Conservation (phyloP, 1,139 yeast species). For the Blastobotrys persicus region DNA sequence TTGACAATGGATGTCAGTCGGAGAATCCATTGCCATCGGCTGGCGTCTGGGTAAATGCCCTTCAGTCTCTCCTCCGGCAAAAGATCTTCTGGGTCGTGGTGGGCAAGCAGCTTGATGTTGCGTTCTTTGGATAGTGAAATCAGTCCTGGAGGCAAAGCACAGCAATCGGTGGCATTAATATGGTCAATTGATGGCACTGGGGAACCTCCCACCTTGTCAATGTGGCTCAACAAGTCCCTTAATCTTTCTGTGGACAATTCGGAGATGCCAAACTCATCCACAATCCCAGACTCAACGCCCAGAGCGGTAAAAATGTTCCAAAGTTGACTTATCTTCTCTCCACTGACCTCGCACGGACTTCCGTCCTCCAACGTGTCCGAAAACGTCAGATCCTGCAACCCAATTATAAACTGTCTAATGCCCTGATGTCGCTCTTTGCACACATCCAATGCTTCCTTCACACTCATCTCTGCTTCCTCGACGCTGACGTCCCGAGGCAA, state of each 20-base stretch:
- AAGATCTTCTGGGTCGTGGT: constrained; percentile 33
- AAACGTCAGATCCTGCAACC: constrained; percentile 30
- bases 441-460: constrained; percentile 20
- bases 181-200: constrained; percentile 31
- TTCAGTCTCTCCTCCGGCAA: constrained; percentile 18
- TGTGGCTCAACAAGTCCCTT: constrained; percentile 20
- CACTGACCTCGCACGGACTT: constrained; percentile 16
- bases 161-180: constrained; percentile 36
- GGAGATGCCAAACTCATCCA: constrained; percentile 31
- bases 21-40: constrained; percentile 32
- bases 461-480: constrained; percentile 14
- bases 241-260: constrained; percentile 31
- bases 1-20: constrained; percentile 29
- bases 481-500: constrained; percentile 21
- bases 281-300: constrained; percentile 10
- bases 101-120: constrained; percentile 33
- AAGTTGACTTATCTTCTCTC: constrained; percentile 22
- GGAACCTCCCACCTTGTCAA: constrained; percentile 14
- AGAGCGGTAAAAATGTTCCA: constrained; percentile 26
- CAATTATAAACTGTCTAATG: constrained; percentile 27
- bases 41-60: constrained; percentile 8
- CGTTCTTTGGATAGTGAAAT: constrained; percentile 28
- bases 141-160: constrained; percentile 35
- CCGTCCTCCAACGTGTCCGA: constrained; percentile 27
- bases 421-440: constrained; percentile 9